A percentile compares a stretch with the other conserved stretches of the same genome.
phyloP scores from a whole-genome alignment of 164 flowering plant genomes.

The Saururus chinensis region DNA sequence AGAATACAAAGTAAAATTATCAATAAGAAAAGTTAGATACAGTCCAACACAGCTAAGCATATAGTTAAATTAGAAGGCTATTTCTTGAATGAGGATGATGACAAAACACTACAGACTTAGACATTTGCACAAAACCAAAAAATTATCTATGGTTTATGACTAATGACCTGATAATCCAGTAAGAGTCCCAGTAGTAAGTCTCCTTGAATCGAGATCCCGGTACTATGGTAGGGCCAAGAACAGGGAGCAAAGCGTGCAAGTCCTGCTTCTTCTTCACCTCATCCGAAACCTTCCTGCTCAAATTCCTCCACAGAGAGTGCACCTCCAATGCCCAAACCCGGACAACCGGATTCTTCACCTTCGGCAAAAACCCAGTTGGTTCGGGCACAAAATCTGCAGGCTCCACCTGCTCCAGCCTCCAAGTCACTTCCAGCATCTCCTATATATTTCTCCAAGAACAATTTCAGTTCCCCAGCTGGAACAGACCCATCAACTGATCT shows the following conservation, averaged over 20 bases:
- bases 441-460: constrained; percentile 36
- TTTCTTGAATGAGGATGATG: too few species aligned
- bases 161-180: constrained; percentile 68
- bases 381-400: constrained; percentile 52
- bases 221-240: constrained; percentile 42
- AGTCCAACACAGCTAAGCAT: too few species aligned
- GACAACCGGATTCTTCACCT: constrained; percentile 40
- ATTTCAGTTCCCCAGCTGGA: constrained; percentile 20
- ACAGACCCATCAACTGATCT: constrained; percentile 30
- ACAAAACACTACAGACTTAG: too few species aligned
- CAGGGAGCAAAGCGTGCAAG: constrained; percentile 57
- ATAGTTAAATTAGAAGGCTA: too few species aligned
- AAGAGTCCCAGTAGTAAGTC: constrained; percentile 96
- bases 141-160: too few species aligned
- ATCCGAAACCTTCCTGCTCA: constrained; percentile 55
- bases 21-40: too few species aligned
- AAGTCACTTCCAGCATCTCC: constrained; percentile 59
- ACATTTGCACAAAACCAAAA: too few species aligned
- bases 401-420: constrained; percentile 25
- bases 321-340: constrained; percentile 79
- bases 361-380: constrained; percentile 62
- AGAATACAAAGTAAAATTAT: too few species aligned
- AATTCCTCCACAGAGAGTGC: constrained; percentile 73
- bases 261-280: constrained; percentile 36
- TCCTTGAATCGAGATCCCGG: constrained; percentile 87